These are phyloP conservation scores for Oryza meridionalis DNA, from an alignment of 176 grass and related monocot species.

Conservation along the genomic window DNA sequence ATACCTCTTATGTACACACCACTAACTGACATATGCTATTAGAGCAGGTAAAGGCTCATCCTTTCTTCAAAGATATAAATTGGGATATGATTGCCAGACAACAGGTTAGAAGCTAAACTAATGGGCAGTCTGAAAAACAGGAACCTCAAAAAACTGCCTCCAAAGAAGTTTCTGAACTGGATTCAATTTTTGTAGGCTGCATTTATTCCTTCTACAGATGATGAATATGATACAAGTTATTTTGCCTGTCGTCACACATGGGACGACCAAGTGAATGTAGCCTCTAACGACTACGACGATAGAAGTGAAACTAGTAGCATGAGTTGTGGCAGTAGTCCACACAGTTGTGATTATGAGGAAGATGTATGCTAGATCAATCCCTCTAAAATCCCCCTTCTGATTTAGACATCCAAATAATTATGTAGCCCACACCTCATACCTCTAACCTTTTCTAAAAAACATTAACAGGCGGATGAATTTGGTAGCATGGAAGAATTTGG, in stretches of 20 bases:
- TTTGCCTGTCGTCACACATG: conserved; percentile 84
- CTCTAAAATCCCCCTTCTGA: background rate
- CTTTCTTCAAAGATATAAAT: conserved; percentile 87
- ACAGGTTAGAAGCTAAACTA: conserved; percentile 55
- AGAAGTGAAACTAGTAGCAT: conserved; percentile 69
- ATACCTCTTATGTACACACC: background rate
- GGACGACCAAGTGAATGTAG: conserved; percentile 48
- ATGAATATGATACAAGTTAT: conserved; percentile 96
- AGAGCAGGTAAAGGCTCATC: conserved; percentile 98
- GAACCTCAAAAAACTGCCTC: background rate
- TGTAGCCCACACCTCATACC: background rate
- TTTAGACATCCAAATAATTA: background rate
- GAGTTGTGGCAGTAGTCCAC: conserved; percentile 83
- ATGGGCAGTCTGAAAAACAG: background rate
- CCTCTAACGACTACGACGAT: conserved; percentile 65
- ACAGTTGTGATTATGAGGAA: conserved; percentile 74
- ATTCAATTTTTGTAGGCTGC: conserved; percentile 51
- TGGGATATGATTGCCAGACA: conserved; percentile 93
- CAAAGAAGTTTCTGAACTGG: background rate
- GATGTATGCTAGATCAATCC: conserved; percentile 60
- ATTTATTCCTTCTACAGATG: conserved; percentile 87
- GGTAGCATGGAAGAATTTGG: conserved; percentile 94
- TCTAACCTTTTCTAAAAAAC: background rate
- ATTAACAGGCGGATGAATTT: conserved; percentile 80
- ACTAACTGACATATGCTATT: conserved; percentile 65